Evolutionary conservation across 2,329 filamentous ascomycete genomes (phyloP).

Genomic region (Cercospora berteroae): DNA sequence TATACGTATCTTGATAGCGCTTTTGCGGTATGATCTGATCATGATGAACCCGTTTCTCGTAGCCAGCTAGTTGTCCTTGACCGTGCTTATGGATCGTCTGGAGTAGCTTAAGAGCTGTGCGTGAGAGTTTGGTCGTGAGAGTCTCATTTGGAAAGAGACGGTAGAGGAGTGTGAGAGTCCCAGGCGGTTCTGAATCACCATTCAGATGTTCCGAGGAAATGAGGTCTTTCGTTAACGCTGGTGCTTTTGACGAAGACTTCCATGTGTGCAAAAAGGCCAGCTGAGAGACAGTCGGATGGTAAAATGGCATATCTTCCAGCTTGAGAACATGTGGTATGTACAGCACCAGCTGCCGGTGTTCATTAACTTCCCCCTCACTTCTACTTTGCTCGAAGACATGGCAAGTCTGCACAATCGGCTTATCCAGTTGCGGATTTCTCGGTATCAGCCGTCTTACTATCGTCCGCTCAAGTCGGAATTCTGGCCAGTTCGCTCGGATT

Average conservation of each 20-base stretch:
- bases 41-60: constrained; percentile 79
- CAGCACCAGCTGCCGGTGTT: constrained; percentile 60
- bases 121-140: constrained; percentile 52
- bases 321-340: constrained; percentile 72
- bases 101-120: constrained; percentile 68
- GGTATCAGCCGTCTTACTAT: constrained; percentile 78
- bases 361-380: background rate
- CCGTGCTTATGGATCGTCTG: constrained; percentile 71
- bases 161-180: constrained; percentile 18
- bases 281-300: constrained; percentile 74
- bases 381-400: constrained; percentile 55
- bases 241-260: constrained; percentile 34
- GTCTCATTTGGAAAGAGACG: constrained; percentile 44
- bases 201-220: background rate
- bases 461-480: constrained; percentile 55
- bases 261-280: constrained; percentile 75
- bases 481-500: constrained; percentile 19
- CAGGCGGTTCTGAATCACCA: background rate
- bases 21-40: constrained; percentile 77
- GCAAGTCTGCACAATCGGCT: constrained; percentile 77
- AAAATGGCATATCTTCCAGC: constrained; percentile 71
- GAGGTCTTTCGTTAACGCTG: background rate
- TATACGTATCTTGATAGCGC: constrained; percentile 77
- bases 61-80: constrained; percentile 61
- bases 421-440: constrained; percentile 74